These are phyloP conservation scores for Zymoseptoria tritici DNA, from an alignment of 2,329 filamentous ascomycete genomes.

Conservation along the genomic window DNA sequence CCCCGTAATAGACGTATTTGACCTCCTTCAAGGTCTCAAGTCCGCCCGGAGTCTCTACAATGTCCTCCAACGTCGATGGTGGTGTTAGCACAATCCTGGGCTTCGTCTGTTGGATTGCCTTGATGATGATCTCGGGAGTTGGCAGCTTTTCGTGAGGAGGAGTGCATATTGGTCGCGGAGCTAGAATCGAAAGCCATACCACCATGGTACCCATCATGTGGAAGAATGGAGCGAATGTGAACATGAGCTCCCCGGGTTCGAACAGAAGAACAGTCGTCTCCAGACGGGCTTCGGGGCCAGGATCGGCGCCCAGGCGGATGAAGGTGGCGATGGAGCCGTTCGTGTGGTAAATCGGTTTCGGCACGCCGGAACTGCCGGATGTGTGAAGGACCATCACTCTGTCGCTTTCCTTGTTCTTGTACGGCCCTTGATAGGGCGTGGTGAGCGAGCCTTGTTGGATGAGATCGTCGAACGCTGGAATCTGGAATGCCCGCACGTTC, in stretches of 20 bases:
- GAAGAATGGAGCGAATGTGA: slow-evolving; percentile 11
- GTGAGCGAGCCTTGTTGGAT: slow-evolving; percentile 3
- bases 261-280: too few relatives aligned
- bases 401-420: slow-evolving; percentile 4
- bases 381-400: slow-evolving; percentile 15
- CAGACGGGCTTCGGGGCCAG: slow-evolving; percentile 3
- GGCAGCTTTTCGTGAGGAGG: slow-evolving; percentile 10
- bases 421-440: neutral
- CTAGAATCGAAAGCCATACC: slow-evolving; percentile 7
- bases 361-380: slow-evolving; percentile 15
- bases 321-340: slow-evolving; percentile 13
- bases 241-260: slow-evolving; percentile 5
- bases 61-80: slow-evolving; percentile 14
- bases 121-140: slow-evolving; percentile 10
- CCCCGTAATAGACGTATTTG: slow-evolving; percentile 13
- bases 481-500: slow-evolving; percentile 9
- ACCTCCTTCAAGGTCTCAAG: slow-evolving; percentile 9
- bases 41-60: slow-evolving; percentile 10
- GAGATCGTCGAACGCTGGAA: slow-evolving; percentile 12
- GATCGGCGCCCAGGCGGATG: slow-evolving; percentile 4
- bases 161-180: slow-evolving; percentile 6
- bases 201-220: slow-evolving; percentile 16
- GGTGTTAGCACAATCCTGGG: slow-evolving; percentile 1
- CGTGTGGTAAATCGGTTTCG: slow-evolving; percentile 15
- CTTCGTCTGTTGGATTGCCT: slow-evolving; percentile 6